Evolutionary conservation across 352 stramenopile species (phyloP).

Genomic region (Phytophthora agathidicida): DNA sequence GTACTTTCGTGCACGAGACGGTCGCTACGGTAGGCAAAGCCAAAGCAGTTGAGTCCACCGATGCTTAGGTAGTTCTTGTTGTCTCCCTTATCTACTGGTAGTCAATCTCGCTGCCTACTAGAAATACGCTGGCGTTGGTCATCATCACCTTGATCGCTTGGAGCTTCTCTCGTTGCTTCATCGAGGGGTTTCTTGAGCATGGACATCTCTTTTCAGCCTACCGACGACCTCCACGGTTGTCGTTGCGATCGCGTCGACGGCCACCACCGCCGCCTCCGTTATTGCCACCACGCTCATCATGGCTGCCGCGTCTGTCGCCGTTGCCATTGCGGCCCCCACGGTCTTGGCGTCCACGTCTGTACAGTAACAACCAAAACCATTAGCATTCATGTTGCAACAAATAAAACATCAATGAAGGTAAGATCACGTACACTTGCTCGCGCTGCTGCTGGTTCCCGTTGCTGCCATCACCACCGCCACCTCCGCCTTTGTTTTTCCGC

Average conservation of each 20-base stretch:
- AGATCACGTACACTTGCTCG: conserved; percentile 58
- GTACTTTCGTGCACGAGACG: conserved; percentile 13
- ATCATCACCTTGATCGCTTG: no score
- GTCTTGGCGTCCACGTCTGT: conserved; percentile 39
- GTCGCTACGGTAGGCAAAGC: not conserved
- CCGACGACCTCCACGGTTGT: conserved; percentile 50
- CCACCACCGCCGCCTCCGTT: conserved; percentile 17
- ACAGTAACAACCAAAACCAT: conserved; percentile 5
- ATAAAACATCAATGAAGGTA: not conserved
- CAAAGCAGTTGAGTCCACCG: not conserved
- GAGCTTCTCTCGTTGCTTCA: conserved; percentile 2
- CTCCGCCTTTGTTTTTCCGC: conserved; percentile 55
- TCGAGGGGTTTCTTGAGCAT: not conserved
- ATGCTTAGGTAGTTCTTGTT: conserved; percentile 7
- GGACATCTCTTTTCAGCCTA: conserved; percentile 31
- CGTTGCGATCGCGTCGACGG: conserved; percentile 44
- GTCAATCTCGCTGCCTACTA: conserved; percentile 9
- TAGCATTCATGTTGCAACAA: not conserved
- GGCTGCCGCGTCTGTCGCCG: conserved; percentile 22
- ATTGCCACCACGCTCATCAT: conserved; percentile 34
- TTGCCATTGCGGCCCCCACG: conserved; percentile 33
- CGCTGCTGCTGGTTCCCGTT: conserved; percentile 41
- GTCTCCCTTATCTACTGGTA: conserved; percentile 26
- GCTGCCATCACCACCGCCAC: conserved; percentile 24
- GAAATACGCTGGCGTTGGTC: conserved; percentile 6